These are phyloP conservation scores for Diaporthe aspalathi DNA, from an alignment of 2,329 filamentous ascomycete species.

Conservation along the genomic window DNA sequence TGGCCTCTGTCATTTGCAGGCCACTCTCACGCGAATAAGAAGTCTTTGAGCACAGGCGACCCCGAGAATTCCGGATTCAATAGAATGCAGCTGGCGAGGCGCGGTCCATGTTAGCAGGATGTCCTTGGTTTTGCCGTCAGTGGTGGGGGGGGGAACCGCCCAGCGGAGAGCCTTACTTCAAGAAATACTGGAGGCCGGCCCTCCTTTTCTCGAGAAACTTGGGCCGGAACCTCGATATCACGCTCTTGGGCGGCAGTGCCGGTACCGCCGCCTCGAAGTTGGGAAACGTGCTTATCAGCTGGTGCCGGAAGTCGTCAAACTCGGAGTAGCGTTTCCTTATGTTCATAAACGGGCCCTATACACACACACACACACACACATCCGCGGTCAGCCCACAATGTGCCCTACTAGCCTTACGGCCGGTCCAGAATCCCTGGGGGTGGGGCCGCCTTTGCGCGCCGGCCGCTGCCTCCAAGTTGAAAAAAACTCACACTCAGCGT, in stretches of 20 bases:
- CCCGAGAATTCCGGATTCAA: slow-evolving; percentile 94
- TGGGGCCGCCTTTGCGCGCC: too few relatives aligned
- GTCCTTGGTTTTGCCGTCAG: background rate
- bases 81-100: slow-evolving; percentile 78
- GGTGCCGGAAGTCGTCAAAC: slow-evolving; percentile 83
- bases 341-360: slow-evolving; percentile 69
- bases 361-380: slow-evolving; percentile 12
- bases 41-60: slow-evolving; percentile 91
- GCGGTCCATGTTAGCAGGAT: slow-evolving; percentile 39
- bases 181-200: slow-evolving; percentile 87
- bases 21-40: slow-evolving; percentile 74
- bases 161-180: slow-evolving; percentile 76
- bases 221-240: slow-evolving; percentile 86
- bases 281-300: slow-evolving; percentile 84
- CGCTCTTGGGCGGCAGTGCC: slow-evolving; percentile 88
- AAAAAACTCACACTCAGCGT: slow-evolving; percentile 78
- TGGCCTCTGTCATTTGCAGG: background rate
- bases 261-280: slow-evolving; percentile 87
- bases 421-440: background rate
- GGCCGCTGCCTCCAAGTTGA: too few relatives aligned
- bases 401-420: too few relatives aligned
- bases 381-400: background rate
- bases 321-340: slow-evolving; percentile 87
- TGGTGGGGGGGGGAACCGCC: background rate
- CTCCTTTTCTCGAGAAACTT: slow-evolving; percentile 88